Conservation (phyloP, 345 rosid genomes). For the Linum trigynum region DNA sequence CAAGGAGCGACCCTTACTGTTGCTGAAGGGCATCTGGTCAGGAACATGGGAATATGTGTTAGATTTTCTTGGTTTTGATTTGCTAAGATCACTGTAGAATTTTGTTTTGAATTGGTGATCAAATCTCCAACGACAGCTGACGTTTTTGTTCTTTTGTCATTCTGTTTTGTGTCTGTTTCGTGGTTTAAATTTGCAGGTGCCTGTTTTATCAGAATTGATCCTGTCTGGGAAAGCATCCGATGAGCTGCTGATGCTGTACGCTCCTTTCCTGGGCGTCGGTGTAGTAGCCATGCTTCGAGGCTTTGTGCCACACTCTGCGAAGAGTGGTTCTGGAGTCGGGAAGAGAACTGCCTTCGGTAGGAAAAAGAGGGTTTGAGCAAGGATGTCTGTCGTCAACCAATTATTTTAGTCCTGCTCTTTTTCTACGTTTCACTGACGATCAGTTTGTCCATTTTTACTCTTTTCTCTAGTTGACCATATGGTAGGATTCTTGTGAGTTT, state of each 20-base stretch:
- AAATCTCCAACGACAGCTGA: background rate
- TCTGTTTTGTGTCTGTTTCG: background rate
- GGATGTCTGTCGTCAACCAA: background rate
- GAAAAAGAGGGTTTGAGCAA: constrained; percentile 50
- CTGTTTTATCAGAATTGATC: constrained; percentile 48
- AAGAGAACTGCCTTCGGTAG: constrained; percentile 38
- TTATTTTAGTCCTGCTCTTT: background rate
- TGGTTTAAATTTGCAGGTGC: constrained; percentile 29
- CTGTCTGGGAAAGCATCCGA: constrained; percentile 58
- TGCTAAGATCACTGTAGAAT: background rate
- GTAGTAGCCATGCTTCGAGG: constrained; percentile 56
- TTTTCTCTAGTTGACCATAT: background rate
- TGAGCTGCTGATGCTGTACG: constrained; percentile 40
- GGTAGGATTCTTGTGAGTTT: too few species aligned
- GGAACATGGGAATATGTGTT: too few species aligned
- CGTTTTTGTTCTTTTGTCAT: background rate
- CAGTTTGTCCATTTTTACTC: background rate
- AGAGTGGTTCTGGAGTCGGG: constrained; percentile 16
- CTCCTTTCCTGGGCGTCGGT: constrained; percentile 48
- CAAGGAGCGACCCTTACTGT: too few species aligned
- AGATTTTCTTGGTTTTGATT: background rate
- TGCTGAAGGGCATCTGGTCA: too few species aligned
- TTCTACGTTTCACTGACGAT: background rate
- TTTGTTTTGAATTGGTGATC: background rate
- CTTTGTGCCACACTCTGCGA: constrained; percentile 23